Percentiles rank a stretch among this genome's conserved stretches.
Conservation (phyloP, 139 green algal genomes). For the Chlamydomonas sp. region DNA sequence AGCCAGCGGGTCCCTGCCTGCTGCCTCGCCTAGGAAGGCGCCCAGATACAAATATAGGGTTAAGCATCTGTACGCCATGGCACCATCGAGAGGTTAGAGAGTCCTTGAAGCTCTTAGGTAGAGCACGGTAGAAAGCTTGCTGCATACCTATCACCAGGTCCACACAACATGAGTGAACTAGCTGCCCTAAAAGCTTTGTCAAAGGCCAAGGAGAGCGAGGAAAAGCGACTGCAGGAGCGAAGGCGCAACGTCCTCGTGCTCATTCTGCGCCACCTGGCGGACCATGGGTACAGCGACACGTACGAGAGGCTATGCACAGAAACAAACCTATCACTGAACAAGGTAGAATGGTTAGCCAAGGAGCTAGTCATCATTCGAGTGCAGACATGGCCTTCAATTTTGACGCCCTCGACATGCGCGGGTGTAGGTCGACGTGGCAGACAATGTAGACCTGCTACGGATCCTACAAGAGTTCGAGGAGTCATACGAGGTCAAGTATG, state of each 20-base stretch:
- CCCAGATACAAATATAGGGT: too few species aligned
- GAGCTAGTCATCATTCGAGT: not conserved
- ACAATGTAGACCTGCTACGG: slow-evolving; percentile 71
- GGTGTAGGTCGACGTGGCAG: slow-evolving; percentile 70
- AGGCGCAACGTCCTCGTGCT: slow-evolving; percentile 62
- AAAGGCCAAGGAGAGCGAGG: slow-evolving; percentile 42
- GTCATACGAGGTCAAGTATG: slow-evolving; percentile 68
- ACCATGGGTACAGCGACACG: slow-evolving; percentile 61
- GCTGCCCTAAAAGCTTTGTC: slow-evolving; percentile 5
- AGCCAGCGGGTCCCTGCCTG: too few species aligned
- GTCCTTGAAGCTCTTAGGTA: too few species aligned
- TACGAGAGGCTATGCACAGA: slow-evolving; percentile 66
- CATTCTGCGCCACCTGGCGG: slow-evolving; percentile 64
- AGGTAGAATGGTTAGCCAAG: slow-evolving; percentile 32
- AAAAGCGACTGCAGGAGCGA: slow-evolving; percentile 59
- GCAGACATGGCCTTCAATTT: not conserved
- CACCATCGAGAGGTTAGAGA: too few species aligned
- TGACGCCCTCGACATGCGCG: not conserved
- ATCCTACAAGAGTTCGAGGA: slow-evolving; percentile 78
- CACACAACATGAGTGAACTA: slow-evolving; percentile 24
- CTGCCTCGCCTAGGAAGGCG: too few species aligned
- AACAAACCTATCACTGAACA: slow-evolving; percentile 56
- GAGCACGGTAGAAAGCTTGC: too few species aligned
- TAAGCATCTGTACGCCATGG: too few species aligned
- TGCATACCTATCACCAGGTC: too few species aligned